phyloP scores from a whole-genome alignment of 1,284 basidiomycete species.

The Melampsora americana region DNA sequence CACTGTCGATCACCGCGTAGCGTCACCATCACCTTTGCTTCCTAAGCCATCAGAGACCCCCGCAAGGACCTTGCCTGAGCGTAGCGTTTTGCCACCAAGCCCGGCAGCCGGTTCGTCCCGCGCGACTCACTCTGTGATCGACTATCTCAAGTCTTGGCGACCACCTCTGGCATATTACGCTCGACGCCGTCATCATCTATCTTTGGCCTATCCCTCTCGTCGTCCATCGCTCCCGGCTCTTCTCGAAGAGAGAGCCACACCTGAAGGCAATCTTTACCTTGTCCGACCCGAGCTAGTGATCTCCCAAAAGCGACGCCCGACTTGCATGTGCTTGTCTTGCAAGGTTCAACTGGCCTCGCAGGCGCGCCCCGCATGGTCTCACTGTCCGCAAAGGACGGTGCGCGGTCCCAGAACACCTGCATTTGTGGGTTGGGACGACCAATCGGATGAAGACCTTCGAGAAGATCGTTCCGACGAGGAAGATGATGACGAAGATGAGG shows the following conservation, averaged over 20 bases:
- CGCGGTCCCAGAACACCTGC: background rate
- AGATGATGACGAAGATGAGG: too few species aligned
- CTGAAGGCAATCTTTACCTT: constrained; percentile 17
- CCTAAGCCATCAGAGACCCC: too few species aligned
- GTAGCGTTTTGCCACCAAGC: too few species aligned
- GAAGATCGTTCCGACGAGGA: background rate
- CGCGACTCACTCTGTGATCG: constrained; percentile 8
- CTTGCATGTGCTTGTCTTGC: too few species aligned
- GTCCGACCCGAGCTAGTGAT: constrained; percentile 14
- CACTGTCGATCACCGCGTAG: too few species aligned
- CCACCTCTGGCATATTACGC: constrained; percentile 38
- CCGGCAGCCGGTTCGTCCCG: too few species aligned
- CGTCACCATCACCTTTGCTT: too few species aligned
- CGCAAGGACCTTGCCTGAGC: too few species aligned
- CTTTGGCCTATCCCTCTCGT: constrained; percentile 25
- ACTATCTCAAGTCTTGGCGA: constrained; percentile 31
- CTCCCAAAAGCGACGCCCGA: background rate
- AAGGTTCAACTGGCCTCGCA: too few species aligned
- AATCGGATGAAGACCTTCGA: constrained; percentile 28
- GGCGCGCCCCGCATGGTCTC: background rate
- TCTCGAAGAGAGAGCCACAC: constrained; percentile 11
- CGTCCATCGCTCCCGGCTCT: constrained; percentile 19
- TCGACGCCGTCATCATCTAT: constrained; percentile 21
- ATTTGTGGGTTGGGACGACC: constrained; percentile 6
- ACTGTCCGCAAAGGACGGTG: background rate